Conservation (phyloP, 345 rosid species). For the Sonneratia caseolaris region DNA sequence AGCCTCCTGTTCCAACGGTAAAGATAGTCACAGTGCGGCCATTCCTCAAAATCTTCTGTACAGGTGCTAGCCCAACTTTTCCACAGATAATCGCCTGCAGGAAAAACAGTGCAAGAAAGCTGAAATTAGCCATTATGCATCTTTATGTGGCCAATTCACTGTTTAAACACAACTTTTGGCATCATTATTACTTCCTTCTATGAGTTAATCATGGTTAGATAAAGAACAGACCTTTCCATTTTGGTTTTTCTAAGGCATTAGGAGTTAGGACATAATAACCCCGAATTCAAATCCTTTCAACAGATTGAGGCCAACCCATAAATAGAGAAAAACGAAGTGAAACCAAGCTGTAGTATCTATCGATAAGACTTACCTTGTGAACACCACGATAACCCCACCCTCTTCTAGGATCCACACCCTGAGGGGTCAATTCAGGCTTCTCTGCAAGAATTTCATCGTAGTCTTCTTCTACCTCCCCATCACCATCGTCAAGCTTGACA, state of each 20-base stretch:
- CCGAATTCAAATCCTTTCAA: background rate
- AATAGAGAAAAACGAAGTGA: too few species aligned
- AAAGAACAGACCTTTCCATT: background rate
- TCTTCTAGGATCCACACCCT: slow-evolving; percentile 79
- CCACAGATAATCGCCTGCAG: slow-evolving; percentile 82
- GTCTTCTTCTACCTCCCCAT: slow-evolving; percentile 19
- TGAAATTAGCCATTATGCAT: background rate
- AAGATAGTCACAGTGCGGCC: slow-evolving; percentile 81
- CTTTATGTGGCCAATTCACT: background rate
- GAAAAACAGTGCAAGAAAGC: slow-evolving; percentile 6
- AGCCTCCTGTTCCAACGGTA: slow-evolving; percentile 88
- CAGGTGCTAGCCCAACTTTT: slow-evolving; percentile 75
- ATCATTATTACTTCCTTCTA: background rate
- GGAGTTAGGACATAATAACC: background rate
- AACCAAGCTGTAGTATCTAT: background rate
- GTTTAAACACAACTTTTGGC: background rate
- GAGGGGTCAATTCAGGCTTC: slow-evolving; percentile 53
- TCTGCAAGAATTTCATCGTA: slow-evolving; percentile 27
- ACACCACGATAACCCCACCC: slow-evolving; percentile 97
- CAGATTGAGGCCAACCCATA: background rate
- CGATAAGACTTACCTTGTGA: slow-evolving; percentile 53
- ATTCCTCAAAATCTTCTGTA: slow-evolving; percentile 88
- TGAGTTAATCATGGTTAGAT: background rate
- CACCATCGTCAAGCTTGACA: slow-evolving; percentile 10
- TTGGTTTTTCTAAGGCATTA: background rate